Evolutionary conservation across 2,329 filamentous ascomycete species (phyloP).

Genomic region (Orbilia ellipsospora): DNA sequence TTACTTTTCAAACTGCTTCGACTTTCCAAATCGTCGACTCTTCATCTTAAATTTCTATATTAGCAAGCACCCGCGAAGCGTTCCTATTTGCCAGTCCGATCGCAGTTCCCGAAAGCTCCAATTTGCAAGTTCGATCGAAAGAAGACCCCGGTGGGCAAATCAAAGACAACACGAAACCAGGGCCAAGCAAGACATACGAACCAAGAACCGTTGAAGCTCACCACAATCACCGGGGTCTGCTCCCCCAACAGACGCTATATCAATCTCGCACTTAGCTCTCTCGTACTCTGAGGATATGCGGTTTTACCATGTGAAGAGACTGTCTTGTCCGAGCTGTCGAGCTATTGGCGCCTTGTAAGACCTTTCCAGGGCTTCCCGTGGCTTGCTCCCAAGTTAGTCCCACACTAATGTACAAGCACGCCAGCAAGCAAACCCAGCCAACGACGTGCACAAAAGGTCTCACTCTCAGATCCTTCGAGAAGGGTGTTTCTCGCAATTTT

Average conservation of each 20-base stretch:
- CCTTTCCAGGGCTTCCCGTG: conserved; percentile 40
- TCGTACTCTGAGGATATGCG: not conserved
- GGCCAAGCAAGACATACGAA: conserved; percentile 44
- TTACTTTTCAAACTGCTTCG: conserved; percentile 43
- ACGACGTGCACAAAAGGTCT: conserved; percentile 13
- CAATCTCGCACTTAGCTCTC: not conserved
- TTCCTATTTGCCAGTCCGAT: conserved; percentile 37
- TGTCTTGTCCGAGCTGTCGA: conserved; percentile 10
- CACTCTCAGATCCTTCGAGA: conserved; percentile 35
- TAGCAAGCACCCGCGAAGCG: conserved; percentile 18
- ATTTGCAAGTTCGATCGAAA: not conserved
- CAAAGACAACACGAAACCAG: conserved; percentile 54
- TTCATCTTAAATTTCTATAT: conserved; percentile 13
- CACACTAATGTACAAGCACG: not conserved
- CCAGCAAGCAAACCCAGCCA: not conserved
- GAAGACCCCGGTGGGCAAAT: conserved; percentile 18
- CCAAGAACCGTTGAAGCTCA: not conserved
- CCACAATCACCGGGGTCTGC: conserved; percentile 4
- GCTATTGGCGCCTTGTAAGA: conserved; percentile 40
- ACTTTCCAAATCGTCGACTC: conserved; percentile 39
- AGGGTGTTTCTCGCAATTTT: conserved; percentile 51
- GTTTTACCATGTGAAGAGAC: conserved; percentile 16
- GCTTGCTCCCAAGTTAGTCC: conserved; percentile 5
- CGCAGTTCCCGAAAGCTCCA: too few species aligned
- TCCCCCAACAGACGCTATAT: not conserved